These are phyloP conservation scores for Phialemoniopsis sp. DNA, from an alignment of 2,329 filamentous ascomycete species.

Conservation along the genomic window DNA sequence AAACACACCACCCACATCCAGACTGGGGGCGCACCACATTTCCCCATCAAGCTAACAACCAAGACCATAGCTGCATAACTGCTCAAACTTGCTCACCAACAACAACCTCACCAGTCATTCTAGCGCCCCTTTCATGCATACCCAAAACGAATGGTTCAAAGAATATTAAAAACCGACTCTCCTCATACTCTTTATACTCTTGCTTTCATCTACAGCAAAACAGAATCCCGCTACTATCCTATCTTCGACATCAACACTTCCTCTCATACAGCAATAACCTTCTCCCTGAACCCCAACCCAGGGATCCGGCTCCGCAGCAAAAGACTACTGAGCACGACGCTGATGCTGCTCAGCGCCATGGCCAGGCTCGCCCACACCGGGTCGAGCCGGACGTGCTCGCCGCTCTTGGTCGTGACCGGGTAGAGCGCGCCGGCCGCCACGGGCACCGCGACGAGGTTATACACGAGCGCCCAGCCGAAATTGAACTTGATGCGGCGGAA, in stretches of 20 bases:
- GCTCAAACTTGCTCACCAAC: too few relatives aligned
- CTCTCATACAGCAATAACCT: constrained; percentile 12
- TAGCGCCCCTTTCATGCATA: too few relatives aligned
- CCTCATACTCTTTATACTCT: too few relatives aligned
- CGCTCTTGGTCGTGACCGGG: constrained; percentile 39
- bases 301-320: constrained; percentile 53
- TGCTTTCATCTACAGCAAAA: too few relatives aligned
- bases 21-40: too few relatives aligned
- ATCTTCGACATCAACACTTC: neutral
- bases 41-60: too few relatives aligned
- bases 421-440: constrained; percentile 79
- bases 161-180: too few relatives aligned
- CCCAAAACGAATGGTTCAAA: too few relatives aligned
- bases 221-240: too few relatives aligned
- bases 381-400: constrained; percentile 59
- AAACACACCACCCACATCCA: too few relatives aligned
- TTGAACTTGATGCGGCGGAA: constrained; percentile 80
- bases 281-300: constrained; percentile 37
- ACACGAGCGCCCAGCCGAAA: constrained; percentile 80
- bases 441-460: constrained; percentile 75
- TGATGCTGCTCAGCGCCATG: constrained; percentile 90
- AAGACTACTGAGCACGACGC: constrained; percentile 80
- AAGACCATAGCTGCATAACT: too few relatives aligned
- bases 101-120: too few relatives aligned
- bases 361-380: constrained; percentile 86